Evolutionary conservation across 2,329 filamentous ascomycete species (phyloP).

Genomic region (Penicillium fuscoglaucum): DNA sequence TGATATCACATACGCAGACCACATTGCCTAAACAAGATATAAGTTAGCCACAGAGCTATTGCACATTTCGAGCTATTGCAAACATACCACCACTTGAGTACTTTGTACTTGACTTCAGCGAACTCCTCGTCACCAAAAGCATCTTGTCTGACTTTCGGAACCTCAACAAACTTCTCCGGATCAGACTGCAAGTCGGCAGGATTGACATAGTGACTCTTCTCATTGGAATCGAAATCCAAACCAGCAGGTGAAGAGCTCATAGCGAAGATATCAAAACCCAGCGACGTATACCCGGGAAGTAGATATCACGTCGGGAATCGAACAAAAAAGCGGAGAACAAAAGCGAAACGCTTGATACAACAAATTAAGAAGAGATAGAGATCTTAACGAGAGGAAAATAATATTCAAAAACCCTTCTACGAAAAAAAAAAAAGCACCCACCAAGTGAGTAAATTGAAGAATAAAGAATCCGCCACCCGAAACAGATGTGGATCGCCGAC

Average conservation of each 20-base stretch:
- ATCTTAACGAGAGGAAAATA: background rate
- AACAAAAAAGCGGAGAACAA: background rate
- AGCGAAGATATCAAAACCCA: constrained; percentile 5
- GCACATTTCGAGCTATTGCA: constrained; percentile 1
- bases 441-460: constrained; percentile 1
- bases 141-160: constrained; percentile 28
- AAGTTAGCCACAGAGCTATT: background rate
- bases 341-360: background rate
- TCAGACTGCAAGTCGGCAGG: constrained; percentile 4
- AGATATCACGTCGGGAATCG: background rate
- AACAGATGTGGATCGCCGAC: constrained; percentile 11
- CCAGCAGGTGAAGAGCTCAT: constrained; percentile 11
- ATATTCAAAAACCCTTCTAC: background rate
- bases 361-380: background rate
- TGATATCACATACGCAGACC: constrained; percentile 37
- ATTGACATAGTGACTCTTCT: background rate
- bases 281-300: background rate
- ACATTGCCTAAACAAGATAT: constrained; percentile 37
- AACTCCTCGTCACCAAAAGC: constrained; percentile 42
- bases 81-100: constrained; percentile 48
- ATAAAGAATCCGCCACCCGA: constrained; percentile 11
- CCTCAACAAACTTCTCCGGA: constrained; percentile 22
- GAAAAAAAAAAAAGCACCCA: background rate
- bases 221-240: background rate
- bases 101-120: constrained; percentile 52